Conservation (phyloP, 2,329 filamentous ascomycete genomes). For the Myriangium duriaei region DNA sequence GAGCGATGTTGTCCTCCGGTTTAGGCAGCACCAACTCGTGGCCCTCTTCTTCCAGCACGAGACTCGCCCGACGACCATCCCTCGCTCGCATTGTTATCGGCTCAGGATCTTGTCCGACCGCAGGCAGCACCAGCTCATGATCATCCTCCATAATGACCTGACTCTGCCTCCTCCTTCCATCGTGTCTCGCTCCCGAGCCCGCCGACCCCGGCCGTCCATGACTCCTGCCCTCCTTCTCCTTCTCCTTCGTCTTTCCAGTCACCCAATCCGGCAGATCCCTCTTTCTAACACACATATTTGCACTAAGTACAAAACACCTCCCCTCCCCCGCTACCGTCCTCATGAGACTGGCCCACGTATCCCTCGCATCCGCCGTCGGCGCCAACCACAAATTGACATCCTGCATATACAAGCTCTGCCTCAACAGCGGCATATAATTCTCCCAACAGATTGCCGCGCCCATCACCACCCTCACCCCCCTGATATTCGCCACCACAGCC, state of each 20-base stretch:
- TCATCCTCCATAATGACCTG: constrained; percentile 21
- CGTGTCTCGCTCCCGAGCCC: background rate
- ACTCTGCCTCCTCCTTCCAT: background rate
- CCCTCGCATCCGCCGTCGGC: constrained; percentile 73
- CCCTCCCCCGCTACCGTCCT: constrained; percentile 71
- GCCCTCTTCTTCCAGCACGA: constrained; percentile 33
- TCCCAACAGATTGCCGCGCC: constrained; percentile 93
- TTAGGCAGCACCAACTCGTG: constrained; percentile 42
- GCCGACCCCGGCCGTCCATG: background rate
- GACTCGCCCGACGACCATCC: constrained; percentile 8
- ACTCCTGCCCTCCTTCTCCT: background rate
- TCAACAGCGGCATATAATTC: constrained; percentile 84
- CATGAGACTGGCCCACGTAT: constrained; percentile 75
- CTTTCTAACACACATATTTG: constrained; percentile 65
- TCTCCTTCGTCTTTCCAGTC: constrained; percentile 19
- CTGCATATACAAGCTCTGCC: constrained; percentile 73
- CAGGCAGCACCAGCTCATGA: constrained; percentile 28
- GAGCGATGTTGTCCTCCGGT: constrained; percentile 13
- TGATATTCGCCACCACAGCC: constrained; percentile 67
- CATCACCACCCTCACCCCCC: constrained; percentile 66
- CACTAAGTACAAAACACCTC: constrained; percentile 70
- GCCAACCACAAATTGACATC: constrained; percentile 88
- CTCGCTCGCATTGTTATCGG: background rate
- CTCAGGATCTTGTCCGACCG: background rate
- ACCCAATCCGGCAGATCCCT: constrained; percentile 49